Evolutionary conservation across 1,284 basidiomycete genomes (phyloP).

Genomic region (Trametes versicolor): DNA sequence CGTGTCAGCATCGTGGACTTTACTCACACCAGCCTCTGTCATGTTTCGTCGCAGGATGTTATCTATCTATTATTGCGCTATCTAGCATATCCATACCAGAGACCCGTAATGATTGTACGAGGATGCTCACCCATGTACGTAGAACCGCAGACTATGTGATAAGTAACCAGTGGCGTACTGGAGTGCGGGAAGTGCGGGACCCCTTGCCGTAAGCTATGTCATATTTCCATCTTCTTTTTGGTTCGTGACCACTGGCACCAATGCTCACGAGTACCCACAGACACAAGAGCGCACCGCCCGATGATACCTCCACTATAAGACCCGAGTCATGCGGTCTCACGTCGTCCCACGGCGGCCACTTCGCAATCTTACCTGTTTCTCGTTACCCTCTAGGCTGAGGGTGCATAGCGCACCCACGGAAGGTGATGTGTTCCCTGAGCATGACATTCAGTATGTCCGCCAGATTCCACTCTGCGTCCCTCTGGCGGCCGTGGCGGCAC

Average conservation of each 20-base stretch:
- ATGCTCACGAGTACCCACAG: background rate
- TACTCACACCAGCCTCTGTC: background rate
- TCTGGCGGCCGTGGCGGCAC: background rate
- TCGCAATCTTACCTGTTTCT: background rate
- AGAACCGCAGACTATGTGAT: background rate
- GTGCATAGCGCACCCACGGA: constrained; percentile 4
- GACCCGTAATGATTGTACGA: constrained; percentile 9
- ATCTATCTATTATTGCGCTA: background rate
- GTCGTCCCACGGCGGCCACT: constrained; percentile 2
- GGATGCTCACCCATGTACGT: constrained; percentile 2
- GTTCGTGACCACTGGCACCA: background rate
- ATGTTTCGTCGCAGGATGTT: background rate
- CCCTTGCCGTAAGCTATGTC: constrained; percentile 6
- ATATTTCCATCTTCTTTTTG: background rate
- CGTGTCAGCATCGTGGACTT: constrained; percentile 11
- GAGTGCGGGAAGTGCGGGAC: constrained; percentile 9
- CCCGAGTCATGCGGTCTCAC: constrained; percentile 9
- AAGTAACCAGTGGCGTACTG: background rate
- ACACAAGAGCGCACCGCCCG: too few species aligned
- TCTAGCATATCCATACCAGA: constrained; percentile 1
- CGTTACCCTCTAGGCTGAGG: background rate
- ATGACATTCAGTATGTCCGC: background rate
- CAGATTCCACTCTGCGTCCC: background rate
- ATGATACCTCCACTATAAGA: background rate
- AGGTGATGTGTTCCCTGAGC: background rate